Percentiles rank a stretch among this genome's conserved stretches.
Evolutionary conservation across 768 basidiomycete genomes (phyloP).

Genomic region (Candolleomyces aberdarensis): DNA sequence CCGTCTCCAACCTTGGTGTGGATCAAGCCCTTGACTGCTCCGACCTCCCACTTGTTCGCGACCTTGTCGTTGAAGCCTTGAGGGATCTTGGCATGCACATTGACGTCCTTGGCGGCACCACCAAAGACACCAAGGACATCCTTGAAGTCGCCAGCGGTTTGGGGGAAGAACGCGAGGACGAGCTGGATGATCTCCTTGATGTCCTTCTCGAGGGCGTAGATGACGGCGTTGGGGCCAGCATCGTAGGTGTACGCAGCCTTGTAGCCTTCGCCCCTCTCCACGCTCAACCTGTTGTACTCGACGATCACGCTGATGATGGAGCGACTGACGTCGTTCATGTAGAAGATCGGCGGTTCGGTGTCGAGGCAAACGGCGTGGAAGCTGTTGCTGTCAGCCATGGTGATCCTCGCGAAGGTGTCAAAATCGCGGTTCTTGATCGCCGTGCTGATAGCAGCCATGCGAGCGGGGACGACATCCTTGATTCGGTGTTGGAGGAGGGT

Average conservation of each 20-base stretch:
- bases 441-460: slow-evolving; percentile 78
- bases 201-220: slow-evolving; percentile 81
- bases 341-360: slow-evolving; percentile 97
- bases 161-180: slow-evolving; percentile 86
- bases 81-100: slow-evolving; percentile 46
- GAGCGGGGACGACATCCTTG: slow-evolving; percentile 75
- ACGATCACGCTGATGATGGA: slow-evolving; percentile 88
- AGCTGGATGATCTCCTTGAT: slow-evolving; percentile 75
- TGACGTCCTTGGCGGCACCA: slow-evolving; percentile 33
- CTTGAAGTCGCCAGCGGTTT: slow-evolving; percentile 62
- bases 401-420: slow-evolving; percentile 83
- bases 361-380: slow-evolving; percentile 98
- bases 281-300: slow-evolving; percentile 84
- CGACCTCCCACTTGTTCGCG: slow-evolving; percentile 66
- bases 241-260: slow-evolving; percentile 99
- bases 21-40: slow-evolving; percentile 85
- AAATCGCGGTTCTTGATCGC: slow-evolving; percentile 85
- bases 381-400: slow-evolving; percentile 97
- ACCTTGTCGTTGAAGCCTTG: slow-evolving; percentile 79
- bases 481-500: slow-evolving; percentile 87
- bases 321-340: slow-evolving; percentile 97
- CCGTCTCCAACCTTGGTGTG: slow-evolving; percentile 94
- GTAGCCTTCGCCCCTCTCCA: slow-evolving; percentile 50
- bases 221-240: slow-evolving; percentile 97
- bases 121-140: slow-evolving; percentile 69